Conservation (phyloP, 2,329 filamentous ascomycete genomes). For the Aspergillus thermomutatus region DNA sequence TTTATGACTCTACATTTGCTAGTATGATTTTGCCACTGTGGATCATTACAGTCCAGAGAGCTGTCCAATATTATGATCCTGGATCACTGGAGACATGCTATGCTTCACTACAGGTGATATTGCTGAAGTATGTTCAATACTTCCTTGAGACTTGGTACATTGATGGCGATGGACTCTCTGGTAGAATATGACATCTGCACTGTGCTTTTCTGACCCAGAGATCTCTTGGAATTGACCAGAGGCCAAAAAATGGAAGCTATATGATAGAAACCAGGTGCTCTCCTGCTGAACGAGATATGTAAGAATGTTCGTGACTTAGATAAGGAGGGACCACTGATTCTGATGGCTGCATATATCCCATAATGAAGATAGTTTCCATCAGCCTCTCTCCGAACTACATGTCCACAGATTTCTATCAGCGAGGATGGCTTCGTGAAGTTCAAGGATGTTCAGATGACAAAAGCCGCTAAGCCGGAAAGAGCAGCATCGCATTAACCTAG, state of each 20-base stretch:
- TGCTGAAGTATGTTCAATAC: background rate
- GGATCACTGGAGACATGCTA: background rate
- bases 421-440: background rate
- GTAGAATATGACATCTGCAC: background rate
- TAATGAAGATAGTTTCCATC: background rate
- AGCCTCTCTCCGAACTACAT: too few species aligned
- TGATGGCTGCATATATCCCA: background rate
- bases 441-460: constrained; percentile 13
- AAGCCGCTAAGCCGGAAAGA: constrained; percentile 28
- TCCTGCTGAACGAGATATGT: background rate
- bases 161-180: background rate
- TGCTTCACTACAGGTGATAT: background rate
- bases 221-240: background rate
- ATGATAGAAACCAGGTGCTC: background rate
- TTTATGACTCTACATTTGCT: background rate
- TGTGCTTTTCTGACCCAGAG: background rate
- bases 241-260: background rate
- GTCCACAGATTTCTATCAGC: too few species aligned
- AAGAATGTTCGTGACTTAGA: background rate
- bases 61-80: background rate
- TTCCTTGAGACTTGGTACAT: too few species aligned
- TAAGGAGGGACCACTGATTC: background rate
- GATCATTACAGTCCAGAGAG: background rate
- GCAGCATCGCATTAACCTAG: constrained; percentile 23
- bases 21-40: background rate